These are phyloP conservation scores for Aphanomyces stellatus DNA, from an alignment of 352 stramenopile genomes.

Conservation along the genomic window DNA sequence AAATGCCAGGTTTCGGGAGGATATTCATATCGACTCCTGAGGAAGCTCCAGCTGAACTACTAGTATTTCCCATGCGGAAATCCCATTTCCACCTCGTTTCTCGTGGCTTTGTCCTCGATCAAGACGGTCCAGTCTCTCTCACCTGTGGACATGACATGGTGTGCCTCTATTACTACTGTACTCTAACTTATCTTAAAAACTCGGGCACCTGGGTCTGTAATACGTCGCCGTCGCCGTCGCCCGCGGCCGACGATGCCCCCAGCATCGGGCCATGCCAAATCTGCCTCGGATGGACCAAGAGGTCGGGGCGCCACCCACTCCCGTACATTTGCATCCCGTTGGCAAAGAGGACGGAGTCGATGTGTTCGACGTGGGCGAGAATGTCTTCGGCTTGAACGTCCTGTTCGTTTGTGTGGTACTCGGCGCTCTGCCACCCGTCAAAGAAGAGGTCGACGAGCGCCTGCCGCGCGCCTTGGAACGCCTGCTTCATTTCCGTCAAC, in stretches of 20 bases:
- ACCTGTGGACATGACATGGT: neutral
- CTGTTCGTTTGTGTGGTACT: neutral
- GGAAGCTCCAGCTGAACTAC: too few species aligned
- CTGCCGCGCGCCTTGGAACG: slow-evolving; percentile 29
- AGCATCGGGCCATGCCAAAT: slow-evolving; percentile 36
- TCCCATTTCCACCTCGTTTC: too few species aligned
- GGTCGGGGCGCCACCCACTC: slow-evolving; percentile 65
- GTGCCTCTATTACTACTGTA: neutral
- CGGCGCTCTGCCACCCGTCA: neutral
- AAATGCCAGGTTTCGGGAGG: too few species aligned
- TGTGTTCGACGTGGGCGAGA: slow-evolving; percentile 8
- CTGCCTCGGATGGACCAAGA: slow-evolving; percentile 71
- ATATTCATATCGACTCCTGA: too few species aligned
- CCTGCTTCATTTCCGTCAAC: slow-evolving; percentile 64
- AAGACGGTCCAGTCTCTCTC: too few species aligned
- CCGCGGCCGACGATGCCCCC: neutral
- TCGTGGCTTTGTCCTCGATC: too few species aligned
- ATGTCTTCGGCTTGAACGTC: slow-evolving; percentile 16
- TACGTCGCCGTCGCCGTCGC: slow-evolving; percentile 3
- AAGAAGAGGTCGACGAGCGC: slow-evolving; percentile 10
- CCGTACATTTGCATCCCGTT: slow-evolving; percentile 57
- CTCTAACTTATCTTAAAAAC: neutral
- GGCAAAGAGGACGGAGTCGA: slow-evolving; percentile 51
- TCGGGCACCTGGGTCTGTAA: neutral
- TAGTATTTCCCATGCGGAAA: too few species aligned